Evolutionary conservation across 257 asterid genomes (phyloP).

Genomic region (Plantago major): DNA sequence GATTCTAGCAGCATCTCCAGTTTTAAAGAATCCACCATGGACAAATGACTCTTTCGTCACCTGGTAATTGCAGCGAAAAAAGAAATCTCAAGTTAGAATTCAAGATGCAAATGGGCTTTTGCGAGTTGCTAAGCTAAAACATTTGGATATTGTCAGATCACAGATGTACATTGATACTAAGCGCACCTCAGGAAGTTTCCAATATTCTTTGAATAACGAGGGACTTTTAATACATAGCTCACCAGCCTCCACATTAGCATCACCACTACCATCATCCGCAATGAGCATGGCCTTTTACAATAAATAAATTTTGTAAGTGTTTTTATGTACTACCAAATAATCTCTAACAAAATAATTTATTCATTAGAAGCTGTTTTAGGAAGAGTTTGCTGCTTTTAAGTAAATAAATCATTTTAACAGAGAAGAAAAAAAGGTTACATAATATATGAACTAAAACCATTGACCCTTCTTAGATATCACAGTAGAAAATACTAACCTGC

Average conservation of each 20-base stretch:
- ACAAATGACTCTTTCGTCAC: slow-evolving; percentile 79
- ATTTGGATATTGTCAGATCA: neutral
- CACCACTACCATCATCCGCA: slow-evolving; percentile 54
- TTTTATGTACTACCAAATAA: neutral
- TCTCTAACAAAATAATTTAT: neutral
- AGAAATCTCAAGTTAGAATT: neutral
- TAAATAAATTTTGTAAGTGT: slow-evolving; percentile 20
- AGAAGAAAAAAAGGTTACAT: too few species aligned
- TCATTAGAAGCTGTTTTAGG: neutral
- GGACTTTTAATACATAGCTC: slow-evolving; percentile 94
- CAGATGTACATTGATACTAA: neutral
- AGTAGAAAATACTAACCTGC: slow-evolving; percentile 51
- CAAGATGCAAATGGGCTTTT: too few species aligned
- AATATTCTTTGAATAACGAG: slow-evolving; percentile 85
- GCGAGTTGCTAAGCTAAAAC: neutral
- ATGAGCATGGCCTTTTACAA: slow-evolving; percentile 74
- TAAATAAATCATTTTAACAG: neutral
- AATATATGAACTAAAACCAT: neutral
- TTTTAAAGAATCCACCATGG: slow-evolving; percentile 83
- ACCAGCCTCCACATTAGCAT: slow-evolving; percentile 52
- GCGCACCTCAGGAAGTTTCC: slow-evolving; percentile 89
- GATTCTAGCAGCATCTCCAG: slow-evolving; percentile 89
- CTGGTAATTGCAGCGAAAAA: slow-evolving; percentile 32
- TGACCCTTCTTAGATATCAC: neutral
- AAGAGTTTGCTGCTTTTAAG: too few species aligned